Conservation (phyloP, 1,284 basidiomycete genomes). For the Ceratobasidium papillatum region DNA sequence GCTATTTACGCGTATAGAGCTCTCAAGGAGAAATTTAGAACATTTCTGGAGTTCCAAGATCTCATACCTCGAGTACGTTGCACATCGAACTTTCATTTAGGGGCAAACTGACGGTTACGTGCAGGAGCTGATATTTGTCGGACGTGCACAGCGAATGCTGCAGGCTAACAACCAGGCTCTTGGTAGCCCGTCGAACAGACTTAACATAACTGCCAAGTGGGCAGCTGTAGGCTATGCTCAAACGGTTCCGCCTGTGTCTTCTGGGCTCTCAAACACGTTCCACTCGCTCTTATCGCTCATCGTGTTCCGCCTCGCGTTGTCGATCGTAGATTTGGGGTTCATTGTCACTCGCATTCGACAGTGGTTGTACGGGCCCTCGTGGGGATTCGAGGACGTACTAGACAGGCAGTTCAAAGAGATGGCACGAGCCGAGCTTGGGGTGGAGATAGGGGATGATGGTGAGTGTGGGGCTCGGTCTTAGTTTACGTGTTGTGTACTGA, state of each 20-base stretch:
- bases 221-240: slow-evolving; percentile 16
- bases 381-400: slow-evolving; percentile 52
- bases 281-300: slow-evolving; percentile 29
- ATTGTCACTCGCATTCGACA: slow-evolving; percentile 51
- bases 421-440: slow-evolving; percentile 58
- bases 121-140: slow-evolving; percentile 58
- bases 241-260: slow-evolving; percentile 8
- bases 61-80: slow-evolving; percentile 52
- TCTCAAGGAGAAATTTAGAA: slow-evolving; percentile 56
- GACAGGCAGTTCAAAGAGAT: slow-evolving; percentile 55
- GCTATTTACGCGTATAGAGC: slow-evolving; percentile 51
- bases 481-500: slow-evolving; percentile 32
- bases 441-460: slow-evolving; percentile 55
- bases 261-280: slow-evolving; percentile 11
- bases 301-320: slow-evolving; percentile 55
- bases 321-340: slow-evolving; percentile 56
- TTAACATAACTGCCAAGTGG: slow-evolving; percentile 56
- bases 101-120: background rate
- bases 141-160: slow-evolving; percentile 59
- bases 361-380: slow-evolving; percentile 36
- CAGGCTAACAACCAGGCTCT: slow-evolving; percentile 56
- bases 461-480: slow-evolving; percentile 3
- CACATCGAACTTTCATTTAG: background rate
- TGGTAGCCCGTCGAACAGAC: slow-evolving; percentile 58
- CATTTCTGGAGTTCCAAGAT: slow-evolving; percentile 59